Conservation (phyloP, 805 yeast genomes). For the Saturnispora kantuleensis region DNA sequence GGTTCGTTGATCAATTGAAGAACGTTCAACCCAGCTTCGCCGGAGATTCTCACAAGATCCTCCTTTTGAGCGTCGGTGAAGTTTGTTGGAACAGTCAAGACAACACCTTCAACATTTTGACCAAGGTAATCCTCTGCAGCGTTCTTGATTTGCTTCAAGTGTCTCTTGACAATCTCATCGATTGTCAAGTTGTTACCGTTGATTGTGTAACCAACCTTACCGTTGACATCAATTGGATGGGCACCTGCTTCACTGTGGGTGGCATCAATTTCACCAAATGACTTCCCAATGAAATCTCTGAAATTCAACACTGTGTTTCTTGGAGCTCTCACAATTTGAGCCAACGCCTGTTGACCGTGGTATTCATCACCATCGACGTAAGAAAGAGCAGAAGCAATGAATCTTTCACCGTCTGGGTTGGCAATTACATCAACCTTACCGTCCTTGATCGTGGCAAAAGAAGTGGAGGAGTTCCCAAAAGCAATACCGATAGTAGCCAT, state of each 20-base stretch:
- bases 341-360: constrained; percentile 93
- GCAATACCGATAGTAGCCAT: constrained; percentile 82
- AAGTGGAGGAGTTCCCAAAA: constrained; percentile 92
- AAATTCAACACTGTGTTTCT: constrained; percentile 78
- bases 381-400: constrained; percentile 85
- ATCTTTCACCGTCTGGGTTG: constrained; percentile 97
- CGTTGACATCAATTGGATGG: constrained; percentile 51
- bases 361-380: constrained; percentile 93
- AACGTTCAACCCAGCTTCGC: constrained; percentile 66
- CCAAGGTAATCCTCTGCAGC: constrained; percentile 95
- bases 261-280: constrained; percentile 60
- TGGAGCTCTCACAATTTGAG: constrained; percentile 87
- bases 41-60: constrained; percentile 51
- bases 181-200: constrained; percentile 52
- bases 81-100: constrained; percentile 84
- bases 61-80: constrained; percentile 65
- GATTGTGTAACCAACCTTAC: constrained; percentile 60
- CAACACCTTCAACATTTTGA: constrained; percentile 66
- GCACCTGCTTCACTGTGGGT: constrained; percentile 57
- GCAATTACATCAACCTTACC: constrained; percentile 97
- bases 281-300: constrained; percentile 83
- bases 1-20: constrained; percentile 90
- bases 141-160: constrained; percentile 64
- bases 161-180: constrained; percentile 75
- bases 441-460: constrained; percentile 84